Evolutionary conservation across 2,329 filamentous ascomycete genomes (phyloP).

Genomic region (Leptodontidium sp.): DNA sequence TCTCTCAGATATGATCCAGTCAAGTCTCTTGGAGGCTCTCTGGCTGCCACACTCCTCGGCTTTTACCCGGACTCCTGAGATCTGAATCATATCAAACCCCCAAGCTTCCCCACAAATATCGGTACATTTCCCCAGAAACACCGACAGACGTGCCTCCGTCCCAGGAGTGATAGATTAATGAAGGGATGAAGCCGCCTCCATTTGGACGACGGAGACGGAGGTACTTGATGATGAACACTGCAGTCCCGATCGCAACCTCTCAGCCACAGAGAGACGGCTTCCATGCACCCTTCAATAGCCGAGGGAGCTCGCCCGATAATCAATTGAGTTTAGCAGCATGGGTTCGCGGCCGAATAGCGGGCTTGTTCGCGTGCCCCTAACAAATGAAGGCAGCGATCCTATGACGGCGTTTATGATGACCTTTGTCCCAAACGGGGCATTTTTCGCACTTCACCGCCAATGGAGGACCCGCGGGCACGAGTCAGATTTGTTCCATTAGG

Average conservation of each 20-base stretch:
- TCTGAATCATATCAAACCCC: background rate
- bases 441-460: slow-evolving; percentile 13
- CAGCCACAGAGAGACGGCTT: slow-evolving; percentile 8
- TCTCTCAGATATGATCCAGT: slow-evolving; percentile 6
- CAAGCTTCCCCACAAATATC: slow-evolving; percentile 17
- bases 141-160: slow-evolving; percentile 15
- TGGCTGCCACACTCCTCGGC: slow-evolving; percentile 9
- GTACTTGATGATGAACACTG: slow-evolving; percentile 6
- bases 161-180: slow-evolving; percentile 15
- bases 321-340: slow-evolving; percentile 32
- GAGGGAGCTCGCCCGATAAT: slow-evolving; percentile 3
- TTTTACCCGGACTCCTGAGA: slow-evolving; percentile 20
- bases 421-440: slow-evolving; percentile 10
- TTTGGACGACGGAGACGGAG: slow-evolving; percentile 19
- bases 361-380: slow-evolving; percentile 12
- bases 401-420: slow-evolving; percentile 14
- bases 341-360: slow-evolving; percentile 19
- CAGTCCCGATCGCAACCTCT: background rate
- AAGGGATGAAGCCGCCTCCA: slow-evolving; percentile 9
- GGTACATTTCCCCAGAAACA: slow-evolving; percentile 22
- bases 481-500: slow-evolving; percentile 10
- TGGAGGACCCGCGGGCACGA: background rate
- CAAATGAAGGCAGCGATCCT: slow-evolving; percentile 8
- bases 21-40: background rate
- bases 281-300: slow-evolving; percentile 4